phyloP scores from a whole-genome alignment of 2,329 filamentous ascomycete genomes.

The Blumeriella jaapii region DNA sequence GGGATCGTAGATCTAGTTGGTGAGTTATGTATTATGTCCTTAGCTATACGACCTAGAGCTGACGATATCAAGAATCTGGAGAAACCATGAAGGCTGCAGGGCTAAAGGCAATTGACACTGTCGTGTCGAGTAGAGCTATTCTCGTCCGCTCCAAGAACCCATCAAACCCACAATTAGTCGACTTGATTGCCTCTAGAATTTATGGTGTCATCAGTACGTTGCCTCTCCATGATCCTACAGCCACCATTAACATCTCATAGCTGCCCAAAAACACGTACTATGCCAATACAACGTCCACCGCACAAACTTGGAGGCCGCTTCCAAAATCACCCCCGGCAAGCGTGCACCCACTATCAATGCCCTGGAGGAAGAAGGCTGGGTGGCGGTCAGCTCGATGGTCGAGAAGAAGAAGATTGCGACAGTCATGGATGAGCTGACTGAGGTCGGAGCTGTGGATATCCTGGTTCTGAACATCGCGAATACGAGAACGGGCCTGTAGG shows the following conservation, averaged over 20 bases:
- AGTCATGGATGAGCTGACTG: constrained; percentile 27
- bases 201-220: constrained; percentile 73
- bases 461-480: constrained; percentile 27
- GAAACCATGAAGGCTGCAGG: constrained; percentile 97
- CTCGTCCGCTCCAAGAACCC: constrained; percentile 84
- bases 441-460: constrained; percentile 26
- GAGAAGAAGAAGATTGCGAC: constrained; percentile 28
- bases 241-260: constrained; percentile 27
- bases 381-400: constrained; percentile 21
- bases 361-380: constrained; percentile 59
- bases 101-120: constrained; percentile 86
- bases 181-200: constrained; percentile 78
- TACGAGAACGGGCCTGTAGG: constrained; percentile 20
- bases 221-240: neutral
- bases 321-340: constrained; percentile 80
- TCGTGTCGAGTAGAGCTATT: constrained; percentile 77
- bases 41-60: constrained; percentile 7
- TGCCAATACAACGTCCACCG: constrained; percentile 94
- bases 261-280: constrained; percentile 83
- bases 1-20: constrained; percentile 96
- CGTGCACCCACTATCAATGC: constrained; percentile 85
- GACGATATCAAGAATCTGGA: constrained; percentile 61
- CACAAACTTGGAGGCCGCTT: constrained; percentile 51
- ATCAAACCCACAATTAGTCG: constrained; percentile 67
- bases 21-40: constrained; percentile 35